These are phyloP conservation scores for Paecilomyces dactylethromorphus DNA, from an alignment of 2,329 filamentous ascomycete genomes.

Conservation along the genomic window DNA sequence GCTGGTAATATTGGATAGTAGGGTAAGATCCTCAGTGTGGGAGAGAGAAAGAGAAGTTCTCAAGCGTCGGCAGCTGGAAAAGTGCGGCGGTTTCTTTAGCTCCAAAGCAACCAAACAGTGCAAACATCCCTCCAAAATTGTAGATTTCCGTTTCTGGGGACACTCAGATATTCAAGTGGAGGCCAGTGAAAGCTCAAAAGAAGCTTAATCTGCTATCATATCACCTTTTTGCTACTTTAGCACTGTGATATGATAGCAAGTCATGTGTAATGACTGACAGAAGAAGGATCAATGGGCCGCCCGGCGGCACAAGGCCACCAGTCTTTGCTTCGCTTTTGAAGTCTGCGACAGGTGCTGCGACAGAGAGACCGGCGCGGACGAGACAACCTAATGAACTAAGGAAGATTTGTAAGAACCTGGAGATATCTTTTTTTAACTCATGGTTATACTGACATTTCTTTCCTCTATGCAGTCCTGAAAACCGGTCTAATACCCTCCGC, in stretches of 20 bases:
- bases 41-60: constrained; percentile 10
- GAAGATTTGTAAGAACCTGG: constrained; percentile 66
- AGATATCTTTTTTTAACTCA: constrained; percentile 12
- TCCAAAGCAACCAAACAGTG: constrained; percentile 25
- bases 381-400: constrained; percentile 66
- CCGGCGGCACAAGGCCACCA: constrained; percentile 68
- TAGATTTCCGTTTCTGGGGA: constrained; percentile 27
- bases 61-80: constrained; percentile 10
- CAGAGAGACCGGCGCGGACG: constrained; percentile 47
- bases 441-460: constrained; percentile 11
- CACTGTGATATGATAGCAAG: constrained; percentile 9
- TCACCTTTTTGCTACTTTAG: constrained; percentile 6
- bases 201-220: not conserved
- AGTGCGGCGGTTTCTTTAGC: constrained; percentile 1
- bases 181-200: constrained; percentile 3
- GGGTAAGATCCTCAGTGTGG: constrained; percentile 3
- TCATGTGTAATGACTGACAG: constrained; percentile 64
- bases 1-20: constrained; percentile 3
- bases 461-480: constrained; percentile 62
- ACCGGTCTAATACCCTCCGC: constrained; percentile 90
- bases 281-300: constrained; percentile 82
- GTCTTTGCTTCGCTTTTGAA: constrained; percentile 51
- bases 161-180: not conserved
- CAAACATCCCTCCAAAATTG: constrained; percentile 28
- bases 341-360: constrained; percentile 41